Conservation (phyloP, 345 rosid genomes). For the Eutrema heterophyllum region DNA sequence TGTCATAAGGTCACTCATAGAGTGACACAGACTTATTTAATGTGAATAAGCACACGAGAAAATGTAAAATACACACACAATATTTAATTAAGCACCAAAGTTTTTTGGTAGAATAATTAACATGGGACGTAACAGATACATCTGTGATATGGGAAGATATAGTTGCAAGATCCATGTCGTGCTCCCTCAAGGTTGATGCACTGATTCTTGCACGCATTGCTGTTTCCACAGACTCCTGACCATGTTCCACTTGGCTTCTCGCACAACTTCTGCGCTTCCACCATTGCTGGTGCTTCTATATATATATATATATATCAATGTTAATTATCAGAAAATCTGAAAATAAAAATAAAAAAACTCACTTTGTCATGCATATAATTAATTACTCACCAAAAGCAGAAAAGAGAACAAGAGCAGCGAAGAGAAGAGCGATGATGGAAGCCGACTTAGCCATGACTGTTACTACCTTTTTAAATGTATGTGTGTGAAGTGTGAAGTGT, state of each 20-base stretch:
- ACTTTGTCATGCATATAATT: background rate
- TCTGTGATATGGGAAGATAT: background rate
- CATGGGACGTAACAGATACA: background rate
- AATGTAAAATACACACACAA: background rate
- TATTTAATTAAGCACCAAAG: background rate
- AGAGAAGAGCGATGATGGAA: background rate
- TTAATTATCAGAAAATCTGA: no score
- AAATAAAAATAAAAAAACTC: background rate
- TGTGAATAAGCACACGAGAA: no score
- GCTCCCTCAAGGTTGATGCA: conserved; percentile 1
- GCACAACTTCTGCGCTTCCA: background rate
- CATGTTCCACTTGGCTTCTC: background rate
- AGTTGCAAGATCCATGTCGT: conserved; percentile 3
- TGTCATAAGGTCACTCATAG: background rate
- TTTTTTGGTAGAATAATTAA: background rate
- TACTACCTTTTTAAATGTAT: background rate
- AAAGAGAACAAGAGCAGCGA: conserved; percentile 12
- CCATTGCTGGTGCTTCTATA: background rate
- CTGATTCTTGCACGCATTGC: background rate
- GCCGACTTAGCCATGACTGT: conserved; percentile 5
- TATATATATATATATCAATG: background rate
- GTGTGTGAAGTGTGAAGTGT: background rate
- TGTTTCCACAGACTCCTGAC: background rate
- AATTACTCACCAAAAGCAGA: conserved; percentile 11
- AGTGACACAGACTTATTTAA: background rate